Conservation (phyloP, 2,329 filamentous ascomycete genomes). For the Elsinoe batatas region DNA sequence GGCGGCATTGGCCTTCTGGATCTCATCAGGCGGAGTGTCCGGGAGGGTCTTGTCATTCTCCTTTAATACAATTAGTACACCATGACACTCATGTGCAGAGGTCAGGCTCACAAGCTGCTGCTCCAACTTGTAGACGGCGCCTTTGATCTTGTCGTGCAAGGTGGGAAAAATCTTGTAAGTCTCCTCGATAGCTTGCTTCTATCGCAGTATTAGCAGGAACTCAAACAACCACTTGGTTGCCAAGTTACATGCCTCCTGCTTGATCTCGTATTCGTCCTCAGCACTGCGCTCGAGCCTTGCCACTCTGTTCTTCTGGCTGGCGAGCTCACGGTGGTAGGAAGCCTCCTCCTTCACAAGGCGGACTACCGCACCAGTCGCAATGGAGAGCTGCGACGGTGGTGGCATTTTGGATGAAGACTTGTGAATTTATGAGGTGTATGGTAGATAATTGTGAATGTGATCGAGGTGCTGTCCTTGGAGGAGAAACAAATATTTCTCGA, state of each 20-base stretch:
- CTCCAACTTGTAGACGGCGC: slow-evolving; percentile 64
- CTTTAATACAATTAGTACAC: slow-evolving; percentile 15
- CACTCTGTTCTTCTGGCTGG: slow-evolving; percentile 62
- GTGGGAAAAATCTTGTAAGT: slow-evolving; percentile 73
- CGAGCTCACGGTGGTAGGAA: slow-evolving; percentile 80
- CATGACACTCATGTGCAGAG: background rate
- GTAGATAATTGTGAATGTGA: background rate
- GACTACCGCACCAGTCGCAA: slow-evolving; percentile 67
- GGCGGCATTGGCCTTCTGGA: slow-evolving; percentile 37
- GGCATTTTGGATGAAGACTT: slow-evolving; percentile 48
- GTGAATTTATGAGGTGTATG: background rate
- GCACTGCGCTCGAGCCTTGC: slow-evolving; percentile 49
- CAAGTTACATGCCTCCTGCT: slow-evolving; percentile 62
- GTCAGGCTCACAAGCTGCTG: slow-evolving; percentile 52
- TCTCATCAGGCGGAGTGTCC: slow-evolving; percentile 32
- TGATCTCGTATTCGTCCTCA: slow-evolving; percentile 61
- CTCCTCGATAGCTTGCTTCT: slow-evolving; percentile 77
- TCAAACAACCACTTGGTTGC: background rate
- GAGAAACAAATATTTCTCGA: slow-evolving; percentile 1
- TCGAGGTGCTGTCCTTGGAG: background rate
- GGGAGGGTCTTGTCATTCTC: slow-evolving; percentile 27
- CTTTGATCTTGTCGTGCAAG: slow-evolving; percentile 59
- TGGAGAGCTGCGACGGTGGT: slow-evolving; percentile 63
- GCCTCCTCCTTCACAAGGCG: slow-evolving; percentile 86
- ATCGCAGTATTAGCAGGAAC: slow-evolving; percentile 8